These are phyloP conservation scores for Pharnaceum exiguum DNA, from an alignment of 148 eudicot species.

Conservation along the genomic window DNA sequence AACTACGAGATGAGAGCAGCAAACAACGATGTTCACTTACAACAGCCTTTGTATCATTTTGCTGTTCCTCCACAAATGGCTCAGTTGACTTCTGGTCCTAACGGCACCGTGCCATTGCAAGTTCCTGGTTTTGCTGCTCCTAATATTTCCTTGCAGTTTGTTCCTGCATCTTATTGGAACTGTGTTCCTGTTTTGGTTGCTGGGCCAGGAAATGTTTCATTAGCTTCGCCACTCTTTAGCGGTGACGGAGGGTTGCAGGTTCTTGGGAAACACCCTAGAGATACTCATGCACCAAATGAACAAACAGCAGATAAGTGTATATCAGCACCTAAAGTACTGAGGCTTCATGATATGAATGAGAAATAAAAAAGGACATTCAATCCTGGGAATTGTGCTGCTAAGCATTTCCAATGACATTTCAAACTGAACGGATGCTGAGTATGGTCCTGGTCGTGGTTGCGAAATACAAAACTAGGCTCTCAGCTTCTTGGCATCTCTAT, in stretches of 20 bases:
- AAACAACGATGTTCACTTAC: constrained; percentile 9
- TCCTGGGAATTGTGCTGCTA: background rate
- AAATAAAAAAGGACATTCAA: constrained; percentile 1
- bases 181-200: constrained; percentile 32
- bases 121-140: constrained; percentile 22
- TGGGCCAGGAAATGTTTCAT: constrained; percentile 17
- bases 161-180: constrained; percentile 36
- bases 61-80: constrained; percentile 19
- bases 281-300: constrained; percentile 1
- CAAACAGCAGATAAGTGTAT: constrained; percentile 22
- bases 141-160: constrained; percentile 25
- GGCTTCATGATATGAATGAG: constrained; percentile 26
- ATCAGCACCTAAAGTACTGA: constrained; percentile 28
- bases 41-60: constrained; percentile 7
- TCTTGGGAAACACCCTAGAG: constrained; percentile 39
- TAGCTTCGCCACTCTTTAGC: constrained; percentile 8
- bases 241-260: constrained; percentile 14
- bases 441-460: background rate
- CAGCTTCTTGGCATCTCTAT: too few relatives aligned
- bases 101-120: background rate
- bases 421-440: background rate
- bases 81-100: constrained; percentile 7
- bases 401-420: background rate
- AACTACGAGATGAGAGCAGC: background rate
- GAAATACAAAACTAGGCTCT: background rate